Base-by-base conservation (phyloP, 75 land plant genomes). In the Pinus taeda region DNA sequence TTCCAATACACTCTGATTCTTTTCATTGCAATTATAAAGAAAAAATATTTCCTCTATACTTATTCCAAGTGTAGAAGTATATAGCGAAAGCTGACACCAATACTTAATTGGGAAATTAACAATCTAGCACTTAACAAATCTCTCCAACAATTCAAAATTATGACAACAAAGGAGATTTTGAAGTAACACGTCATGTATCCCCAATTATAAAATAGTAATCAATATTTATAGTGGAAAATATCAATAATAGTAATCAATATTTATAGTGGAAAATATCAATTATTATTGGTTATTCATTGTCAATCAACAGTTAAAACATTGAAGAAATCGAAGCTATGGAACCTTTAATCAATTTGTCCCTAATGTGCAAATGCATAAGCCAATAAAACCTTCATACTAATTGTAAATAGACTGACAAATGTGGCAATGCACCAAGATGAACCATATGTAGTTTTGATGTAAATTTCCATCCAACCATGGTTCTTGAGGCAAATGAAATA, bases 391-490 rank as follows among this genome's bases (percentile, higher is more conserved):
- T 45, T 7, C 53, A 45, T 7, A 45, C 53, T 45, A 45, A 45
- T 9, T 18, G 33, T 30, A 18, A 33, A 65, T 20, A 65, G 39
- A 30, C 5, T 8, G 45, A 77, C 80, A 57, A 39, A 93, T 94
- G 97, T 92, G 89, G 95, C 74, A 94, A 93, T n/a, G 97, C 97
- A 67, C 97, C 97, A 77, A 6, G 17, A 0, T 30, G 69, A 65
- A 65, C 94, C 3, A 96, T 90, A 84, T 96, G 99, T 81, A 96
- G 72, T 83, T 96, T 94, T 57, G 95, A 94, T 58, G 89, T 85
- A 77, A 94, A 80, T 76, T 90, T 94, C 8, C 93, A 95, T 83
- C 90, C 87, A 71, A 86, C 81, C 0, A 78, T 59, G 12, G 95
- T 79, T 81, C 92, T 96, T 37, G 90, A 79, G 22, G 98, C 98